Evolutionary conservation across 139 green algal species (phyloP).

Genomic region (Zygnema cylindricum): DNA sequence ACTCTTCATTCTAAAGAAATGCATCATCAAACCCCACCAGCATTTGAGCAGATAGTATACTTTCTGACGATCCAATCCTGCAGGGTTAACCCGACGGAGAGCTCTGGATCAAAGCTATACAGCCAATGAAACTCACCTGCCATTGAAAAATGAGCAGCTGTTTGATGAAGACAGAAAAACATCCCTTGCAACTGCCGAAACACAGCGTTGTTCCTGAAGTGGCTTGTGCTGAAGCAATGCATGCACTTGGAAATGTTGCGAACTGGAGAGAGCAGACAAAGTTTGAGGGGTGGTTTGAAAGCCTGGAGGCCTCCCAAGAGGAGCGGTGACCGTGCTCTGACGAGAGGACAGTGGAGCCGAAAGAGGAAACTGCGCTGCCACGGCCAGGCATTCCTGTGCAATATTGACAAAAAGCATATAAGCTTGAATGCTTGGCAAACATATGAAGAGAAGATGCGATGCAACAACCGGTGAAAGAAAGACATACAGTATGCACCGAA

Average conservation of each 20-base stretch:
- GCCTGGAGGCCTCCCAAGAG: not conserved
- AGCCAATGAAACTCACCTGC: not conserved
- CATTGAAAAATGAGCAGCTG: not conserved
- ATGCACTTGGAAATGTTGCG: not conserved
- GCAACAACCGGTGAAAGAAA: too few relatives aligned
- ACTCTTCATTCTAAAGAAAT: too few relatives aligned
- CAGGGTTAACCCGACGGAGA: too few relatives aligned
- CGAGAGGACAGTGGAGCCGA: not conserved
- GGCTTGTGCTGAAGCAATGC: not conserved
- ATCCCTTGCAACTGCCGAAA: not conserved
- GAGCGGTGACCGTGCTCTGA: not conserved
- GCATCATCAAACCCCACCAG: too few relatives aligned
- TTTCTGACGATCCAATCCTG: too few relatives aligned
- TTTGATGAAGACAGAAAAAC: not conserved
- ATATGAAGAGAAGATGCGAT: too few relatives aligned
- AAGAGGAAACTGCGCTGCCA: not conserved
- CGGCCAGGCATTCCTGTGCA: not conserved
- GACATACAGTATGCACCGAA: too few relatives aligned
- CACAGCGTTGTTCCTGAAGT: not conserved
- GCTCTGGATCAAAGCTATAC: not conserved
- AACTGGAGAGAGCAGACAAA: not conserved
- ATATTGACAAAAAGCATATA: too few relatives aligned
- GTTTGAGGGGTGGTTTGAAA: not conserved
- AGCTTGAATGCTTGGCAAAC: too few relatives aligned
- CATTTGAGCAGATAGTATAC: too few relatives aligned